phyloP scores from a whole-genome alignment of 352 stramenopile genomes.

The Ophiocytium majus region DNA sequence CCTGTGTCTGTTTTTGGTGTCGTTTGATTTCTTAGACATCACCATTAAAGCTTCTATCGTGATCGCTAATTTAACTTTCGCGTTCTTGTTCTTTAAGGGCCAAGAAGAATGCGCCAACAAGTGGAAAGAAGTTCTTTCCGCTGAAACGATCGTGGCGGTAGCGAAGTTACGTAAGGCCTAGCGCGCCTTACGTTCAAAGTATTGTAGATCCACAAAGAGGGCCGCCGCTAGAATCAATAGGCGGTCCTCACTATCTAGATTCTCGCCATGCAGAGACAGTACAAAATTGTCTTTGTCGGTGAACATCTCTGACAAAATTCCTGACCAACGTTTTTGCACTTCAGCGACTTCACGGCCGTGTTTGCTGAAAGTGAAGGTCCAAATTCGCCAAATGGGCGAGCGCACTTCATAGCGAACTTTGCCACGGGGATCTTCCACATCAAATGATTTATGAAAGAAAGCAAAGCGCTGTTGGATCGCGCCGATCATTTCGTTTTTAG shows the following conservation, averaged over 20 bases:
- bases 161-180: too few species aligned
- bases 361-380: neutral
- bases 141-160: too few species aligned
- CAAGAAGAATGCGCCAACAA: too few species aligned
- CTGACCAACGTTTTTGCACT: neutral
- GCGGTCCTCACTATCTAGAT: neutral
- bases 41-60: too few species aligned
- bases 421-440: neutral
- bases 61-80: too few species aligned
- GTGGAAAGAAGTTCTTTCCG: too few species aligned
- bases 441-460: neutral
- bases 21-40: too few species aligned
- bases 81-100: too few species aligned
- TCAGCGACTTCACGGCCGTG: neutral
- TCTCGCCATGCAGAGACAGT: too few species aligned
- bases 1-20: too few species aligned
- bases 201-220: neutral
- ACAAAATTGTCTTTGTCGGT: constrained; percentile 14
- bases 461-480: constrained; percentile 1
- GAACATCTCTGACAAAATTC: neutral
- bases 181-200: neutral
- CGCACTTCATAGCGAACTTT: neutral
- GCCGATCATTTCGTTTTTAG: neutral
- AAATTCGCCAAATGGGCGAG: neutral
- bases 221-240: neutral